Percentiles rank a stretch among this genome's conserved stretches.
Evolutionary conservation across 2,329 filamentous ascomycete species (phyloP).

Genomic region (Furcasterigmium furcatum): DNA sequence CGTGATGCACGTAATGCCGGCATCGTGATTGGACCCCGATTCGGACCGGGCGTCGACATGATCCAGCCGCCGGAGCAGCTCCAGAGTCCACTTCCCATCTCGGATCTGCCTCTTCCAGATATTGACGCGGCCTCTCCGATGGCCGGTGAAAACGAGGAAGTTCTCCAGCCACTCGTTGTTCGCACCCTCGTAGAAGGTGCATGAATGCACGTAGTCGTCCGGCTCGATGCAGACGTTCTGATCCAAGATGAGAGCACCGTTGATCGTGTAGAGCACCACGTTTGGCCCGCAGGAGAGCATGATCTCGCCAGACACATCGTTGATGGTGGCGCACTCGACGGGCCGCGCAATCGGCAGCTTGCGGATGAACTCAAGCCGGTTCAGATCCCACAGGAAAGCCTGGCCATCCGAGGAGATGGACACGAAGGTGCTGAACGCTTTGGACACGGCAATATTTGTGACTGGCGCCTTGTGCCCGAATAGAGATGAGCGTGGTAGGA

Average conservation of each 20-base stretch:
- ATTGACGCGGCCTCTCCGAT: conserved; percentile 79
- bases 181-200: conserved; percentile 88
- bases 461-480: conserved; percentile 90
- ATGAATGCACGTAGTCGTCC: conserved; percentile 76
- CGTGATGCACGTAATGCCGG: conserved; percentile 80
- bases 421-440: conserved; percentile 83
- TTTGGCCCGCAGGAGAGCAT: conserved; percentile 76
- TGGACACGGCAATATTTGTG: conserved; percentile 77
- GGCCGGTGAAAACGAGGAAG: conserved; percentile 84
- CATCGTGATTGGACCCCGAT: conserved; percentile 54
- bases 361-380: conserved; percentile 81
- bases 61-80: conserved; percentile 77
- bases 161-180: conserved; percentile 91
- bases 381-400: conserved; percentile 90
- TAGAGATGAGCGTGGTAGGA: conserved; percentile 74
- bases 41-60: conserved; percentile 69
- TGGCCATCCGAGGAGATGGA: conserved; percentile 80
- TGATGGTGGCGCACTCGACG: conserved; percentile 76
- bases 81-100: conserved; percentile 69
- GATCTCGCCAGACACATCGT: conserved; percentile 88
- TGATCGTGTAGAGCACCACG: conserved; percentile 79
- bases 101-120: conserved; percentile 60
- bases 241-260: conserved; percentile 77
- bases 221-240: conserved; percentile 70
- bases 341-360: conserved; percentile 59